A percentile compares a stretch with the other conserved stretches of the same genome.
phyloP scores from a whole-genome alignment of 148 eudicot species.

The Rhododendron mucronatum region DNA sequence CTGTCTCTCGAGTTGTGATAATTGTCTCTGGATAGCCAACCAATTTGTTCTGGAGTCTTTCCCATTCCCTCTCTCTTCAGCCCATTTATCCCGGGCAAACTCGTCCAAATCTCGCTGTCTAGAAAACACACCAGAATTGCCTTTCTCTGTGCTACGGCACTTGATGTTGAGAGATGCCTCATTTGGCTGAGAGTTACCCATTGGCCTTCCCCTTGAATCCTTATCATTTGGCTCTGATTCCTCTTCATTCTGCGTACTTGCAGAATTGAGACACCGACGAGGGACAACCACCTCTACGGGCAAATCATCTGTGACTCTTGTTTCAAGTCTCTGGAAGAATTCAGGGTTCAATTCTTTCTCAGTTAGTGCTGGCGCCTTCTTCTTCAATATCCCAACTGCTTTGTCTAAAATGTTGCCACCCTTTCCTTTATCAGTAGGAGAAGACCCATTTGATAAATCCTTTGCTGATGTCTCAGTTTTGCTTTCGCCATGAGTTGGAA shows the following conservation, averaged over 20 bases:
- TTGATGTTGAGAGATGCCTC: constrained; percentile 23
- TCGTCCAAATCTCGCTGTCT: constrained; percentile 45
- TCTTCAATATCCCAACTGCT: constrained; percentile 74
- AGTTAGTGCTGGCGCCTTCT: constrained; percentile 66
- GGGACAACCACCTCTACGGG: constrained; percentile 91
- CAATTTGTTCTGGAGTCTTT: constrained; percentile 64
- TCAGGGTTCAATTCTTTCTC: constrained; percentile 91
- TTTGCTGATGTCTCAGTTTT: constrained; percentile 35
- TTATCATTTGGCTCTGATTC: constrained; percentile 30
- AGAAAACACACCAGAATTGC: constrained; percentile 19
- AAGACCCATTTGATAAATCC: constrained; percentile 41
- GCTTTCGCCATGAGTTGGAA: constrained; percentile 27
- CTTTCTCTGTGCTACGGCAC: constrained; percentile 22
- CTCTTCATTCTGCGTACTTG: constrained; percentile 39
- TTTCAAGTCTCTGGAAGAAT: constrained; percentile 89
- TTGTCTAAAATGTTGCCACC: constrained; percentile 55
- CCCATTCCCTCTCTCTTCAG: constrained; percentile 46
- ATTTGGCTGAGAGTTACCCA: constrained; percentile 26
- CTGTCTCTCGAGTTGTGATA: constrained; percentile 84
- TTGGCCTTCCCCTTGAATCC: constrained; percentile 32
- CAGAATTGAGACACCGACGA: constrained; percentile 53
- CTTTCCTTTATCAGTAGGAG: constrained; percentile 45
- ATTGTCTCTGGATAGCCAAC: constrained; percentile 89
- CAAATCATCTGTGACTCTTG: constrained; percentile 58
- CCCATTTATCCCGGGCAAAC: constrained; percentile 25